phyloP scores from a whole-genome alignment of 2,329 filamentous ascomycete genomes.

The Hirsutella rhossiliensis region DNA sequence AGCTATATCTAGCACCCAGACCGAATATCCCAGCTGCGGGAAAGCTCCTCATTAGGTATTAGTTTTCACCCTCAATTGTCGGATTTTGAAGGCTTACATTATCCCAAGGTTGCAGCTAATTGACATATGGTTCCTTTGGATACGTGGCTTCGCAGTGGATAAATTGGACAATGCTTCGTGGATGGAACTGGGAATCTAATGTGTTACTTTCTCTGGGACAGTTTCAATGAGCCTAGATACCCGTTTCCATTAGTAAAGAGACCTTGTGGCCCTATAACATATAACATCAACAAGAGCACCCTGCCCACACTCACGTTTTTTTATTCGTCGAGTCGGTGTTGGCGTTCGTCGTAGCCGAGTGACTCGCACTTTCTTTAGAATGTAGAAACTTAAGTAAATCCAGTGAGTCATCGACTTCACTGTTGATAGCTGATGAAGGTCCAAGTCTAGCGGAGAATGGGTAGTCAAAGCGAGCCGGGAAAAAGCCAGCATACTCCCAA shows the following conservation, averaged over 20 bases:
- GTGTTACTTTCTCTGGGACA: neutral
- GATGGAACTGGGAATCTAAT: neutral
- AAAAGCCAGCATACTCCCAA: conserved; percentile 26
- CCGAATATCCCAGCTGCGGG: conserved; percentile 1
- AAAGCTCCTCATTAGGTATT: conserved; percentile 1
- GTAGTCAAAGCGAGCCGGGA: conserved; percentile 14
- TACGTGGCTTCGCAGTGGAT: neutral
- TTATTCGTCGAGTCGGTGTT: neutral
- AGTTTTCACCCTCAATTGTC: neutral
- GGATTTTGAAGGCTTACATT: neutral
- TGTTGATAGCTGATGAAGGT: conserved; percentile 7
- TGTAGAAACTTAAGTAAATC: conserved; percentile 5
- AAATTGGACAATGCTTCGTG: neutral
- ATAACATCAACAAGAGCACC: neutral
- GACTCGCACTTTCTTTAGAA: neutral
- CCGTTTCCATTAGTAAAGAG: neutral
- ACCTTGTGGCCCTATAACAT: neutral
- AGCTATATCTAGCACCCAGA: conserved; percentile 1
- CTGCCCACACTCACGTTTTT: neutral
- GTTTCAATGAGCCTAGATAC: neutral
- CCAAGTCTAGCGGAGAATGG: conserved; percentile 10
- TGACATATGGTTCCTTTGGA: neutral
- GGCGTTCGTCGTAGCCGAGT: neutral
- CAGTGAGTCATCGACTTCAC: conserved; percentile 6
- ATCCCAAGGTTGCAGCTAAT: neutral